A percentile compares a stretch with the other conserved stretches of the same genome.
Conservation (phyloP, 805 yeast genomes). For the Pichia occidentalis region DNA sequence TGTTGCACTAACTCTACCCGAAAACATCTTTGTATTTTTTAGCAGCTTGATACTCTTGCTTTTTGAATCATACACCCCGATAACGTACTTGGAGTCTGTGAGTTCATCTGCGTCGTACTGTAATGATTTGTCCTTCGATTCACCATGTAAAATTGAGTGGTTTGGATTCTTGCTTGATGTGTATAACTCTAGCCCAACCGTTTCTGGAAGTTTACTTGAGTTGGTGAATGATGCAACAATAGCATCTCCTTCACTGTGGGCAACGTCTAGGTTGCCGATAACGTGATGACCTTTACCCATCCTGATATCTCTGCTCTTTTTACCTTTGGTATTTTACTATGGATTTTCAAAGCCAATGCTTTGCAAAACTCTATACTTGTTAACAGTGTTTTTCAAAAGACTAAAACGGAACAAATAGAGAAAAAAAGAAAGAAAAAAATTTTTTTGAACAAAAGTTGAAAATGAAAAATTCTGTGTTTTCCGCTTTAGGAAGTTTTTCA, state of each 20-base stretch:
- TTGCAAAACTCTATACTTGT: too few relatives aligned
- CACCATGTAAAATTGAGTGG: conserved; percentile 62
- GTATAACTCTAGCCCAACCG: conserved; percentile 58
- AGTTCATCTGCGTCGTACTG: conserved; percentile 60
- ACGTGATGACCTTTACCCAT: too few relatives aligned
- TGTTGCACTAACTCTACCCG: conserved; percentile 33
- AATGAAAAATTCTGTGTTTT: neutral
- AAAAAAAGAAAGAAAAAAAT: conserved; percentile 2
- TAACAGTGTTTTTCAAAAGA: too few relatives aligned
- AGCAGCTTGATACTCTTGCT: conserved; percentile 53
- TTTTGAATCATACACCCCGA: conserved; percentile 74
- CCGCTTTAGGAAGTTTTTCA: neutral
- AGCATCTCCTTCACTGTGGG: conserved; percentile 7
- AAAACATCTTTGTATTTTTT: conserved; percentile 14
- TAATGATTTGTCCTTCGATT: conserved; percentile 46
- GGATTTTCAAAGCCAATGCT: too few relatives aligned
- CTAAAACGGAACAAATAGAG: too few relatives aligned
- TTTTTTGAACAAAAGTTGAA: neutral
- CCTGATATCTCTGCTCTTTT: too few relatives aligned
- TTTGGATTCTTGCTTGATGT: conserved; percentile 33
- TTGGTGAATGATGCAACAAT: conserved; percentile 69
- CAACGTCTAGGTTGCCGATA: conserved; percentile 6
- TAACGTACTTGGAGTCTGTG: conserved; percentile 48
- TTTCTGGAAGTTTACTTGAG: conserved; percentile 58
- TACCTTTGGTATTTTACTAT: too few relatives aligned